Base-by-base conservation (phyloP, 108 stramenopile genomes). In the Chaetoceros muelleri region DNA sequence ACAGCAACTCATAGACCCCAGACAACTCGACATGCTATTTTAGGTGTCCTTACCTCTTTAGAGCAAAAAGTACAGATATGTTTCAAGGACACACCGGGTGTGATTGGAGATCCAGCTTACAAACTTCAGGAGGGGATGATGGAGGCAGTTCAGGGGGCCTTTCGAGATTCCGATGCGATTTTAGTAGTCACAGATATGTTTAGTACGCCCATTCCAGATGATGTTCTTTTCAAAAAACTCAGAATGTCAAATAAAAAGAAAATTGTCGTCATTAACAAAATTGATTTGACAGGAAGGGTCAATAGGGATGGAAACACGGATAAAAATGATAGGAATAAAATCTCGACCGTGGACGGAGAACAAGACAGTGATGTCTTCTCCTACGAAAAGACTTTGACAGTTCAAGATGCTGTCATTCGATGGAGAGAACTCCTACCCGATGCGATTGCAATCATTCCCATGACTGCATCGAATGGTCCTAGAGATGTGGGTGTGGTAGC, bases 211-310 rank as follows among this genome's bases (percentile, higher is more conserved):
- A 75, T 82, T 56, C 67, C 73, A 3, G 64, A 85, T 61, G 81
- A 81, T 46, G 67, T 77, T 16, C 52, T 88, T 46, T 79, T 86
- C 46, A 27, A 45, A 20, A 80, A 71, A 48, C 58, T 88, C 5
- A 57, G 71, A 27, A 20, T 48, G 22, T 73, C 61, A 46, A 28
- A 53, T 21, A 75, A 70, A 53, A 86, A 85, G 0, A 55, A 82
- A n/a, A 73, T 95, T 56, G 94, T 95, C 0, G 81, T 67, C 25
- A 72, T 95, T 34, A 95, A 95, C 66, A 95, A 95, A 58, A 71
- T 95, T 29, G 94, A 95, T 72, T 57, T 90, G 53, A 75, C 74
- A 0, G 64, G 62, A 1, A 58, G 67, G 34, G 62, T 62, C 16
- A 65, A 55, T 23, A 28, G 26, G 1, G 50, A 66, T 10, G 72